These are phyloP conservation scores for Zygoascus meyerae DNA, from an alignment of 1,139 yeast genomes.

Conservation along the genomic window DNA sequence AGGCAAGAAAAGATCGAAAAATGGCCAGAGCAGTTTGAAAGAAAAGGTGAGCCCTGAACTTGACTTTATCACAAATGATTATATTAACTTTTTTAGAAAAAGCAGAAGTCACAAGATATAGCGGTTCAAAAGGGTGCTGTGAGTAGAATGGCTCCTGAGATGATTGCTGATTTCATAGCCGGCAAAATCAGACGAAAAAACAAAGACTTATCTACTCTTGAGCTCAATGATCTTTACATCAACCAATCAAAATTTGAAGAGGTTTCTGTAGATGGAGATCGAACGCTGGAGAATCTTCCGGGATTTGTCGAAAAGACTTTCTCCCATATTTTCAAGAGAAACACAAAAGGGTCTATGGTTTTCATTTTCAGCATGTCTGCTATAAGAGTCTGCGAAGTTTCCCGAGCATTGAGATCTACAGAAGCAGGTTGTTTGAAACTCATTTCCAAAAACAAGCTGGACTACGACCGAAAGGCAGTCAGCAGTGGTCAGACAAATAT, in stretches of 20 bases:
- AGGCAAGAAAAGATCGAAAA: slow-evolving; percentile 21
- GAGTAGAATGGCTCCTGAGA: slow-evolving; percentile 47
- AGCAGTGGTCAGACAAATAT: slow-evolving; percentile 46
- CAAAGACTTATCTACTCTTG: slow-evolving; percentile 56
- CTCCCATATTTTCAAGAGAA: slow-evolving; percentile 8
- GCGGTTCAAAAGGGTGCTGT: slow-evolving; percentile 46
- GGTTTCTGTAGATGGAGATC: slow-evolving; percentile 43
- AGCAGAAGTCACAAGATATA: slow-evolving; percentile 54
- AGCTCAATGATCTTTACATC: slow-evolving; percentile 53
- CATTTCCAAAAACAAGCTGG: slow-evolving; percentile 60
- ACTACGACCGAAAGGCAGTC: slow-evolving; percentile 51
- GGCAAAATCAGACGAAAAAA: slow-evolving; percentile 46
- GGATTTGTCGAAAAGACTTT: slow-evolving; percentile 26
- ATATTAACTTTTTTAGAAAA: slow-evolving; percentile 44
- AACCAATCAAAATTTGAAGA: slow-evolving; percentile 45
- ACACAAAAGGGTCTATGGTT: slow-evolving; percentile 34
- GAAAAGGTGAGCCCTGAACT: slow-evolving; percentile 11
- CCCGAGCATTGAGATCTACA: slow-evolving; percentile 45
- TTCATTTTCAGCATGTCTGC: slow-evolving; percentile 66
- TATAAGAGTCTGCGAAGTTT: slow-evolving; percentile 65
- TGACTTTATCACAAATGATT: slow-evolving; percentile 12
- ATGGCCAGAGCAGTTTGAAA: slow-evolving; percentile 21
- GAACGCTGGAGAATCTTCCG: slow-evolving; percentile 46
- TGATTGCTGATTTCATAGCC: slow-evolving; percentile 57
- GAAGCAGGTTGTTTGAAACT: slow-evolving; percentile 51